Evolutionary conservation across 225 moss, liverwort and hornwort species (phyloP), one percentile per base, ranked within the genome.

Genomic region (Lunularia cruciata): DNA sequence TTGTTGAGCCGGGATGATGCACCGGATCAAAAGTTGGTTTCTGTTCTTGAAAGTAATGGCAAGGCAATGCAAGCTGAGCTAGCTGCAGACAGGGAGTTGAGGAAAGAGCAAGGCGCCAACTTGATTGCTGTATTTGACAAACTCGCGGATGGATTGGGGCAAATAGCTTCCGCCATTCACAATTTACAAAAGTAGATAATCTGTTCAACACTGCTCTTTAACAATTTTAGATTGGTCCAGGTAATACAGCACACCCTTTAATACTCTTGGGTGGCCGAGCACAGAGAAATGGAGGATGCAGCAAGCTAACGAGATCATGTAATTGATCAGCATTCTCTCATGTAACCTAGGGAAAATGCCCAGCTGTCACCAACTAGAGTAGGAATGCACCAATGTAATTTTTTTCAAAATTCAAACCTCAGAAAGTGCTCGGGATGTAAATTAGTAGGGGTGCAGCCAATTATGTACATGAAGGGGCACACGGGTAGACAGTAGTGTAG

Each of bases 51-150:
- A 64, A 81, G 63, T 55, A 76, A 81, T 37, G 76, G 80, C 49
- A 81, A 69, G 64, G 80, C 76, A 22, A 81, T 81, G 80, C 76
- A 76, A 69, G 80, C 80, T 51, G 80, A 81, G 63, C 62, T 81
- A 64, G 80, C 80, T 48, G 80, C 80, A 46, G 80, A 81, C 36
- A 53, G 80, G 47, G 80, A 81, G 58, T 72, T 81, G 33, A 46
- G 76, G 57, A 81, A 69, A 65, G 76, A 81, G 64, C 80, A 81
- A 69, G 80, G 80, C 40, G 76, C 68, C 49, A 76, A 81, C 57
- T 57, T 81, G 73, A 81, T 81, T 47, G 76, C 76, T 76, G 76
- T 76, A 46, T 73, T 81, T 71, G 79, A 75, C 60, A 79, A 75
- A 71, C 79, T 79, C 15, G 76, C 76, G 49, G 72, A 76, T 62